Conservation (phyloP, 192 early-diverging fungal genomes). For the Coemansia guatemalensis region DNA sequence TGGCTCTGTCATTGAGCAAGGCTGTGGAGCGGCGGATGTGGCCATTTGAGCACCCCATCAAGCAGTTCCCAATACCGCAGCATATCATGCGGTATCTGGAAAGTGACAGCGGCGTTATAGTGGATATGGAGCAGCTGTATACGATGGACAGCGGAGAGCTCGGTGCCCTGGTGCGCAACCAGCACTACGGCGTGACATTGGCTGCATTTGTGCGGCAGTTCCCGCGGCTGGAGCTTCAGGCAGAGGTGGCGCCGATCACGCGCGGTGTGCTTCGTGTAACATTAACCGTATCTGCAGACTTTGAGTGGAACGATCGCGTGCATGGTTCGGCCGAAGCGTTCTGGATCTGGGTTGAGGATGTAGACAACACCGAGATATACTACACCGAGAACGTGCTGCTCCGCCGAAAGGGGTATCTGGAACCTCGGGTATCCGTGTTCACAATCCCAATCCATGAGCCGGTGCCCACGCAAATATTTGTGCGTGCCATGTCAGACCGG, state of each 20-base stretch:
- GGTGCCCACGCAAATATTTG: conserved; percentile 85
- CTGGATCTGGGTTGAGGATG: conserved; percentile 97
- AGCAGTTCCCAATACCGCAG: conserved; percentile 73
- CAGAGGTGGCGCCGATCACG: conserved; percentile 91
- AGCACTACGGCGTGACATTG: conserved; percentile 74
- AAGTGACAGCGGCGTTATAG: conserved; percentile 11
- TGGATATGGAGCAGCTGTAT: conserved; percentile 67
- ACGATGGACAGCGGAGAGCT: conserved; percentile 86
- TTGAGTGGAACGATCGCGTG: conserved; percentile 91
- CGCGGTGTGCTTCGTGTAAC: conserved; percentile 82
- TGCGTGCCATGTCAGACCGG: conserved; percentile 91
- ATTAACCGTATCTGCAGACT: conserved; percentile 80
- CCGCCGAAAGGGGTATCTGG: conserved; percentile 63
- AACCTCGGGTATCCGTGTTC: conserved; percentile 73
- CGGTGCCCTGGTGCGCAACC: conserved; percentile 82
- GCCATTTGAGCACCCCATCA: conserved; percentile 85
- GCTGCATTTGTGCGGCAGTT: conserved; percentile 78
- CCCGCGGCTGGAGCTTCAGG: conserved; percentile 77
- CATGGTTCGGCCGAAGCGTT: conserved; percentile 91
- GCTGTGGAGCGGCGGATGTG: conserved; percentile 88
- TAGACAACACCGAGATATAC: conserved; percentile 83
- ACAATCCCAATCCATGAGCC: conserved; percentile 92
- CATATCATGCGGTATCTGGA: conserved; percentile 73
- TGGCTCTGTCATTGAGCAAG: conserved; percentile 82
- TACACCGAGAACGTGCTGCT: conserved; percentile 92